phyloP scores from a whole-genome alignment of 108 stramenopile genomes.

The Nannochloropsis granulata region DNA sequence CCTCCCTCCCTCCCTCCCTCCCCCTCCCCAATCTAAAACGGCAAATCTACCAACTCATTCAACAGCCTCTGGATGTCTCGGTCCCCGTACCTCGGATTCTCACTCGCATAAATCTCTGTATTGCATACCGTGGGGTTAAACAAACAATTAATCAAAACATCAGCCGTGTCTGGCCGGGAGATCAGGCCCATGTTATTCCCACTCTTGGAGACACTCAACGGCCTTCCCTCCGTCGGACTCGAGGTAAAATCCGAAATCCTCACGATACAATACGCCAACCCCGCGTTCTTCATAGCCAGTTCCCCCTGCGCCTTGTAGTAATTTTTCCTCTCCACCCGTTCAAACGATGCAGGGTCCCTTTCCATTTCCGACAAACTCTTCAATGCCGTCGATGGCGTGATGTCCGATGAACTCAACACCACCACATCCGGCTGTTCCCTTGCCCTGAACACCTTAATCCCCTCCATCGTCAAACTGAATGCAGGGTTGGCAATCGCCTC shows the following conservation, averaged over 20 bases:
- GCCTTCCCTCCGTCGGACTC: background rate
- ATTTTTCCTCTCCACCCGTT: background rate
- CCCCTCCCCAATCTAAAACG: background rate
- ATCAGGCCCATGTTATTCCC: background rate
- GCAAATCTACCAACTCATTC: background rate
- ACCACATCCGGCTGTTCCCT: background rate
- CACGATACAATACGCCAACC: background rate
- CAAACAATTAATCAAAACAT: background rate
- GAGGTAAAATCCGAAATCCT: background rate
- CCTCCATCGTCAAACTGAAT: background rate
- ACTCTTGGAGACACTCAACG: background rate
- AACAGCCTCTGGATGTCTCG: background rate
- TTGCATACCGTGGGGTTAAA: background rate
- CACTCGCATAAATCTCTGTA: background rate
- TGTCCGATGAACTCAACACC: background rate
- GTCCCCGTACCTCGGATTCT: background rate
- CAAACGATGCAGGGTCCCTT: background rate
- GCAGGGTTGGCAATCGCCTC: background rate
- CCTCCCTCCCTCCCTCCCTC: too few relatives aligned
- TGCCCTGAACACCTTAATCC: background rate
- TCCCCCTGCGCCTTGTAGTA: background rate
- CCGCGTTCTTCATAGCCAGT: background rate
- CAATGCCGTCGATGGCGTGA: background rate
- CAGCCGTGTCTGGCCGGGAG: background rate
- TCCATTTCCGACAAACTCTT: background rate